Evolutionary conservation across 2,329 filamentous ascomycete genomes (phyloP).

Genomic region (Aspergillus quadrilineatus): DNA sequence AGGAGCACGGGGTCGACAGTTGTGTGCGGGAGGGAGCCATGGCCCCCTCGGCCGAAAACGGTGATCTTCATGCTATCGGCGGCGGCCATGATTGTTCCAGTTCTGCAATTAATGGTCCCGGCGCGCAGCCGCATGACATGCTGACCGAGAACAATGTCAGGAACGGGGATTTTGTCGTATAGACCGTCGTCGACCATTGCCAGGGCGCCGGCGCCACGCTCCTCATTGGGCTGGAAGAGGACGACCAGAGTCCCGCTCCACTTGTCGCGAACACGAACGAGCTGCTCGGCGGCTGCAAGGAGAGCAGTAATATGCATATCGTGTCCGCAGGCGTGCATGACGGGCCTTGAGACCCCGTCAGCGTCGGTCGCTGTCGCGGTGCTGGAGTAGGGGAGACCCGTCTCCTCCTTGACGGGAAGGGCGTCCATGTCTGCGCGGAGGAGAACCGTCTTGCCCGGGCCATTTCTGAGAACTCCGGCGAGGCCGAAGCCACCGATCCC

Average conservation of each 20-base stretch:
- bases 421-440: conserved; percentile 53
- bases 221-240: conserved; percentile 68
- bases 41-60: conserved; percentile 59
- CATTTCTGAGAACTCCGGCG: conserved; percentile 45
- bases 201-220: conserved; percentile 61
- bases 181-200: conserved; percentile 62
- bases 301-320: conserved; percentile 61
- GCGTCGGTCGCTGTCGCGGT: conserved; percentile 46
- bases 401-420: conserved; percentile 50
- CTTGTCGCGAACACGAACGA: conserved; percentile 43
- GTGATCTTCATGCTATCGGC: conserved; percentile 52
- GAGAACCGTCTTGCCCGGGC: conserved; percentile 45
- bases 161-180: conserved; percentile 52
- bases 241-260: conserved; percentile 66
- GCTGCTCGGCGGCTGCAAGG: conserved; percentile 53
- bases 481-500: conserved; percentile 50
- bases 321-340: conserved; percentile 64
- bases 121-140: conserved; percentile 54
- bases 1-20: conserved; percentile 60
- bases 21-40: conserved; percentile 57
- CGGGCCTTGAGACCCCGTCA: conserved; percentile 53
- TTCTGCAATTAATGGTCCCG: conserved; percentile 39
- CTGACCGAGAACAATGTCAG: conserved; percentile 57
- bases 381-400: conserved; percentile 50
- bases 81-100: conserved; percentile 45